Conservation (phyloP, 345 rosid genomes). For the Trapa bicornis region DNA sequence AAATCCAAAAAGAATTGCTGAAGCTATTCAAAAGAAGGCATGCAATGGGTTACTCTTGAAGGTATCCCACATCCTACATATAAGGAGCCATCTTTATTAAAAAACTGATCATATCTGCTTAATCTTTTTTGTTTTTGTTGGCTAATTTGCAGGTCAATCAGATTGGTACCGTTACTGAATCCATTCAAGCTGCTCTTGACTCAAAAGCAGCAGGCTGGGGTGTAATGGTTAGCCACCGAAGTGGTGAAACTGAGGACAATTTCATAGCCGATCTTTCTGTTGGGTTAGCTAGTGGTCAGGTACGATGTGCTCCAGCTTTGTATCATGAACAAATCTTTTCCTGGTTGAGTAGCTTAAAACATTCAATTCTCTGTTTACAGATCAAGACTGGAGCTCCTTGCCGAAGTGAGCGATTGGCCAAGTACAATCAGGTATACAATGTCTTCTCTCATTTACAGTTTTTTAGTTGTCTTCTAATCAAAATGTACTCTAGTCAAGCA, state of each 20-base stretch:
- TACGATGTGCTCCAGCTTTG: constrained; percentile 12
- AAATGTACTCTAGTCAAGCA: not conserved
- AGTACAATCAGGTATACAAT: constrained; percentile 74
- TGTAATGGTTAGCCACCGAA: constrained; percentile 94
- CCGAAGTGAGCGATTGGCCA: constrained; percentile 89
- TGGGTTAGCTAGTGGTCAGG: constrained; percentile 98
- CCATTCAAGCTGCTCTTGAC: constrained; percentile 89
- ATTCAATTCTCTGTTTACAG: constrained; percentile 20
- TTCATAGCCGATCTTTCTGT: constrained; percentile 94
- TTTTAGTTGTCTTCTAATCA: too few species aligned
- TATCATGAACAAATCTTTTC: constrained; percentile 3
- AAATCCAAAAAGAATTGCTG: constrained; percentile 85
- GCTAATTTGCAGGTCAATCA: constrained; percentile 68
- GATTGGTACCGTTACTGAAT: constrained; percentile 91
- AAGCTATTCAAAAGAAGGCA: constrained; percentile 79
- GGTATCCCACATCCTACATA: constrained; percentile 17
- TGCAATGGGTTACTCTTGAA: constrained; percentile 88
- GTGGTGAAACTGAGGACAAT: constrained; percentile 98
- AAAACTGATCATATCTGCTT: not conserved
- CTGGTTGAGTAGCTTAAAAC: not conserved
- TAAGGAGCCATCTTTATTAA: not conserved
- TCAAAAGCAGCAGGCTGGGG: constrained; percentile 99
- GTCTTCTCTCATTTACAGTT: not conserved
- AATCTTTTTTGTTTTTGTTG: not conserved
- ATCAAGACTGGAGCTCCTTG: constrained; percentile 99